A percentile compares a stretch with the other conserved stretches of the same genome.
Conservation (phyloP, 768 basidiomycete species). For the Daedaleopsis nitida region DNA sequence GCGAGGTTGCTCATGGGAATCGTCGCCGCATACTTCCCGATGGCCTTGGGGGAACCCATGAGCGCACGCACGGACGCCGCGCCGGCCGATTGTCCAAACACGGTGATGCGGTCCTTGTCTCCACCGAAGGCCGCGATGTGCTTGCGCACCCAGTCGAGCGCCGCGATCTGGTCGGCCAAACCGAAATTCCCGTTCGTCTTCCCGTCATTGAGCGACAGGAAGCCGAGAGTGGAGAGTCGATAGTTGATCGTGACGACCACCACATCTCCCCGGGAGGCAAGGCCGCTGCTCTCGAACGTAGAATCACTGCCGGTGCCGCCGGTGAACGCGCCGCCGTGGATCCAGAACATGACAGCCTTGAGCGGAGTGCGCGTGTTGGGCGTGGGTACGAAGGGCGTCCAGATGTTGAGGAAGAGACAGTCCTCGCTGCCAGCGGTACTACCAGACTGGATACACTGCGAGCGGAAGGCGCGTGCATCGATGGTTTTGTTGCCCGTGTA, state of each 20-base stretch:
- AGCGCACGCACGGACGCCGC: slow-evolving; percentile 44
- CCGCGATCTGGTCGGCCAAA: slow-evolving; percentile 44
- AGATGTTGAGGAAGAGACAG: slow-evolving; percentile 51
- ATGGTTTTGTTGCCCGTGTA: slow-evolving; percentile 32
- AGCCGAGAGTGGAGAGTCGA: slow-evolving; percentile 44
- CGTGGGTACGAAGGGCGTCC: slow-evolving; percentile 42
- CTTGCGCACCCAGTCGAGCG: slow-evolving; percentile 48
- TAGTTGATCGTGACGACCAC: slow-evolving; percentile 42
- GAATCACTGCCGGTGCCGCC: slow-evolving; percentile 41
- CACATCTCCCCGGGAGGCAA: slow-evolving; percentile 46
- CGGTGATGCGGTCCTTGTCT: slow-evolving; percentile 52
- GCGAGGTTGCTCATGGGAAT: slow-evolving; percentile 48
- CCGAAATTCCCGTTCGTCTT: slow-evolving; percentile 49
- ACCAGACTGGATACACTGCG: slow-evolving; percentile 27
- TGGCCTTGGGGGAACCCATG: slow-evolving; percentile 33
- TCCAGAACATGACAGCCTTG: slow-evolving; percentile 52
- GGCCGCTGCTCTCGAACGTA: slow-evolving; percentile 45
- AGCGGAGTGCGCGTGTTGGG: slow-evolving; percentile 22
- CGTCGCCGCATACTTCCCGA: slow-evolving; percentile 36
- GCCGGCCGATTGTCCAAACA: slow-evolving; percentile 58
- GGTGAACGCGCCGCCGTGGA: slow-evolving; percentile 51
- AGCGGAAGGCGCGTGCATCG: slow-evolving; percentile 32
- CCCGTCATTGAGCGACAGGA: slow-evolving; percentile 44
- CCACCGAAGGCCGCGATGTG: slow-evolving; percentile 62
- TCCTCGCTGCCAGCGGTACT: slow-evolving; percentile 39